Evolutionary conservation across 148 eudicot species (phyloP), one percentile per base, ranked within the genome.

Genomic region (Vaccinium darrowii): DNA sequence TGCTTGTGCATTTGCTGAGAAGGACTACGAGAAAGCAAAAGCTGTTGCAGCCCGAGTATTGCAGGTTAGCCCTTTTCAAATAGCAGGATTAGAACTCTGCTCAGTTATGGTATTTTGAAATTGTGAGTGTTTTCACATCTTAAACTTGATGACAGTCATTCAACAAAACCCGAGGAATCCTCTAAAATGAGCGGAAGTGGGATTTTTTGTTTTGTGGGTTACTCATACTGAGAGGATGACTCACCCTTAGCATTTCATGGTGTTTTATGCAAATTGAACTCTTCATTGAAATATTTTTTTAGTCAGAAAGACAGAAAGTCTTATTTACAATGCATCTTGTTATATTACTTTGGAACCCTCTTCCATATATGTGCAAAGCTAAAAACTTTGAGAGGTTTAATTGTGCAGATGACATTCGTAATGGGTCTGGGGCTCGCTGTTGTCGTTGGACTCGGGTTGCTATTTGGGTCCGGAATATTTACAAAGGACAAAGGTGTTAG

Each of bases 1-100:
- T 86, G 99, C 99, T 19, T 86, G 95, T 89, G 94, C 99, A 81
- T 97, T 97, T 92, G 98, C 98, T 82, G 98, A 97, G 91, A 94
- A 97, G 86, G 89, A 97, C 67, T 91, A 95, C 54, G 85, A 88
- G 56, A 93, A 93, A 89, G 98, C 98, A 81, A 90, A 91, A 47
- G 92, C 95, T 47, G 90, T 94, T 76, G 99, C 98, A 77, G 60
- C 93, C 11, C 88, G 99, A 87, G 99, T 97, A 54, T 84, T 95
- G 80, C 99, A 94, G 97, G 99, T 95, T 81, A 51, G 33, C 58
- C 27, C 72, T 86, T 53, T 80, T 5, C 63, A 72, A 25, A 75
- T 47, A 49, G 12, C 4, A n/a, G 14, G 13, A 51, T 36, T 25
- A 51, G 19, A 71, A 72, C 78, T 27, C 71, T 8, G 33, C 36